phyloP scores from a whole-genome alignment of 2,329 filamentous ascomycete species.

The Botrytis deweyae region DNA sequence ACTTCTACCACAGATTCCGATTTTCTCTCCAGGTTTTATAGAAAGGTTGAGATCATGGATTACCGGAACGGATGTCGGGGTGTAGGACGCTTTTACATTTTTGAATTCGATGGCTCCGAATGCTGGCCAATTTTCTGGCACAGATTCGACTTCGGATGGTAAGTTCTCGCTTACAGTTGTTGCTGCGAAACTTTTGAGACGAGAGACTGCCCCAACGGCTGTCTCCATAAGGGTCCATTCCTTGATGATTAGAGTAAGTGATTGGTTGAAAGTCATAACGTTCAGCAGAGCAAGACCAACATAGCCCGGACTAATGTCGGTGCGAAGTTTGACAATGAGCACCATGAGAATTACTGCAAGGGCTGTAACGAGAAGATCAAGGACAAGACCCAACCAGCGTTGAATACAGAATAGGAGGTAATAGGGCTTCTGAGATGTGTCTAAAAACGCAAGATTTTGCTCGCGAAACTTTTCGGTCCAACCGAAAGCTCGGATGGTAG shows the following conservation, averaged over 20 bases:
- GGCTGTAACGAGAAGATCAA: constrained; percentile 31
- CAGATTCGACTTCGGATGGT: constrained; percentile 21
- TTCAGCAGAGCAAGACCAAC: constrained; percentile 39
- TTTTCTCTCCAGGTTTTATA: constrained; percentile 53
- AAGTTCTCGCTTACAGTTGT: constrained; percentile 28
- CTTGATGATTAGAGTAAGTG: constrained; percentile 30
- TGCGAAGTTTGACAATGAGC: constrained; percentile 39
- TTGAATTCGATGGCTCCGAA: constrained; percentile 40
- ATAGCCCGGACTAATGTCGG: constrained; percentile 33
- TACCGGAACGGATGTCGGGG: constrained; percentile 28
- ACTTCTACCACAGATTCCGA: constrained; percentile 48
- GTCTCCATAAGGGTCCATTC: constrained; percentile 37
- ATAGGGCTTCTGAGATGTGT: constrained; percentile 55
- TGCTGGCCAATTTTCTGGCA: constrained; percentile 31
- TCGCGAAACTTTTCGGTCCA: constrained; percentile 39
- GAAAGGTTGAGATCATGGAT: constrained; percentile 43
- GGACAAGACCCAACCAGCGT: constrained; percentile 53
- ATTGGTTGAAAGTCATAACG: constrained; percentile 34
- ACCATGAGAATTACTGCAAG: constrained; percentile 40
- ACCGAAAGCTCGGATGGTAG: constrained; percentile 48
- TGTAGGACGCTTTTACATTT: constrained; percentile 38
- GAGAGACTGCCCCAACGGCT: constrained; percentile 34
- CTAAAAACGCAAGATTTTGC: constrained; percentile 48
- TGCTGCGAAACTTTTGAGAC: constrained; percentile 27
- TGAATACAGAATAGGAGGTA: constrained; percentile 59